Evolutionary conservation across 352 stramenopile genomes (phyloP).

Genomic region (Globisporangium megalacanthum): DNA sequence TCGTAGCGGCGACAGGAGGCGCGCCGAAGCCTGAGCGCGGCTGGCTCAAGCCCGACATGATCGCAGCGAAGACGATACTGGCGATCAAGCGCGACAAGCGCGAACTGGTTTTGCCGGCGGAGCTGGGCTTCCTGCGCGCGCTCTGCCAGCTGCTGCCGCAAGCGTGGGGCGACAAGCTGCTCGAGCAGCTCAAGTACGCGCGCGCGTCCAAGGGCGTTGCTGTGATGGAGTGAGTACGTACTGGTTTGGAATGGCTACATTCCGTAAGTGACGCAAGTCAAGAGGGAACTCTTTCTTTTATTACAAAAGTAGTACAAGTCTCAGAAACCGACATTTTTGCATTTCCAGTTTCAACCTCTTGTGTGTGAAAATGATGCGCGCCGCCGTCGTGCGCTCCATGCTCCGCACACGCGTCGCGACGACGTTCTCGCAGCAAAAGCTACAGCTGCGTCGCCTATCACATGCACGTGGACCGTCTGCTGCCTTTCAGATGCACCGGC

Average conservation of each 20-base stretch:
- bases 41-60: constrained; percentile 11
- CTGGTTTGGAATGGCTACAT: not conserved
- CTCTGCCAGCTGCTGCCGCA: constrained; percentile 11
- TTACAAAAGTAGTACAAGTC: not conserved
- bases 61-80: constrained; percentile 6
- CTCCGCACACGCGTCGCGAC: constrained; percentile 1
- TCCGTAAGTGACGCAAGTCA: not conserved
- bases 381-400: constrained; percentile 9
- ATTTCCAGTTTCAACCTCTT: not conserved
- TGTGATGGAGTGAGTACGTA: not conserved
- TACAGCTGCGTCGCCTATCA: constrained; percentile 9
- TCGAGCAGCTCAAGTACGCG: constrained; percentile 15
- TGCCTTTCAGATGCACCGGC: not conserved
- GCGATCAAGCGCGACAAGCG: constrained; percentile 16
- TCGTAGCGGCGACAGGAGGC: not conserved
- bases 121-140: constrained; percentile 6
- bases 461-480: not conserved
- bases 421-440: not conserved
- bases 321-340: no score
- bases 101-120: constrained; percentile 9
- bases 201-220: not conserved
- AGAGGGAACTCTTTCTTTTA: not conserved
- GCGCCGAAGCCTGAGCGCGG: constrained; percentile 7
- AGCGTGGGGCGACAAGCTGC: constrained; percentile 14
- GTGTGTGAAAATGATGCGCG: constrained; percentile 5